A percentile compares a stretch with the other conserved stretches of the same genome.
Conservation (phyloP, 306 rosid genomes). For the Cicer yamashitae region DNA sequence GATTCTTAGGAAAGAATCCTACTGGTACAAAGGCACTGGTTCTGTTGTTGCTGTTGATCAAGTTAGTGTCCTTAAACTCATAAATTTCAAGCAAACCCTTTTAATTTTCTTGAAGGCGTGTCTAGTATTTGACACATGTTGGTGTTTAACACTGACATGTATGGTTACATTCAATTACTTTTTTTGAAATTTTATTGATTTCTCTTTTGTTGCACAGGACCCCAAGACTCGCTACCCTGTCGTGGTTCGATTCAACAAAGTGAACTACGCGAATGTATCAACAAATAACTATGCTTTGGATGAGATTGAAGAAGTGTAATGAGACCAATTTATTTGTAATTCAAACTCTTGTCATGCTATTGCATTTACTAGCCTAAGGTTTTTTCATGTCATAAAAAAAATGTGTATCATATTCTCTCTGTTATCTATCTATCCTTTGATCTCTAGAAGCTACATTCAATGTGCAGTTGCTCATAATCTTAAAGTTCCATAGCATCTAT, state of each 20-base stretch:
- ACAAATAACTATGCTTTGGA: conserved; percentile 93
- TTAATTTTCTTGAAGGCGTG: background rate
- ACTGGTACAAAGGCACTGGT: conserved; percentile 81
- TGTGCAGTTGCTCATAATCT: conserved; percentile 41
- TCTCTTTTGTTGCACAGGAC: conserved; percentile 55
- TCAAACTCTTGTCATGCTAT: conserved; percentile 56
- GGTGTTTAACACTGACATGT: too few relatives aligned
- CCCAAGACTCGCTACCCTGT: conserved; percentile 86
- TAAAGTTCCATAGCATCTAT: background rate
- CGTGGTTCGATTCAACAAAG: conserved; percentile 85
- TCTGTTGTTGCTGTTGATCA: conserved; percentile 90
- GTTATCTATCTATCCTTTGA: conserved; percentile 37
- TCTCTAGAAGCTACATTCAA: conserved; percentile 42
- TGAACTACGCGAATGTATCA: conserved; percentile 85
- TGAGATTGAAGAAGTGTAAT: conserved; percentile 73
- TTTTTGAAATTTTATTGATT: background rate
- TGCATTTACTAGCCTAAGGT: conserved; percentile 47
- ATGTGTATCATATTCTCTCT: conserved; percentile 63
- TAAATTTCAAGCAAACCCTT: background rate
- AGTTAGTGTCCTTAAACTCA: conserved; percentile 48
- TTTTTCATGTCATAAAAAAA: conserved; percentile 37
- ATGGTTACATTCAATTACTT: too few relatives aligned
- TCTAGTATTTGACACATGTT: too few relatives aligned
- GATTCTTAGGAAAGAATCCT: conserved; percentile 87
- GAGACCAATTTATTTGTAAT: conserved; percentile 50